phyloP scores from a whole-genome alignment of 2,329 filamentous ascomycete species.

The Fusarium longipes region DNA sequence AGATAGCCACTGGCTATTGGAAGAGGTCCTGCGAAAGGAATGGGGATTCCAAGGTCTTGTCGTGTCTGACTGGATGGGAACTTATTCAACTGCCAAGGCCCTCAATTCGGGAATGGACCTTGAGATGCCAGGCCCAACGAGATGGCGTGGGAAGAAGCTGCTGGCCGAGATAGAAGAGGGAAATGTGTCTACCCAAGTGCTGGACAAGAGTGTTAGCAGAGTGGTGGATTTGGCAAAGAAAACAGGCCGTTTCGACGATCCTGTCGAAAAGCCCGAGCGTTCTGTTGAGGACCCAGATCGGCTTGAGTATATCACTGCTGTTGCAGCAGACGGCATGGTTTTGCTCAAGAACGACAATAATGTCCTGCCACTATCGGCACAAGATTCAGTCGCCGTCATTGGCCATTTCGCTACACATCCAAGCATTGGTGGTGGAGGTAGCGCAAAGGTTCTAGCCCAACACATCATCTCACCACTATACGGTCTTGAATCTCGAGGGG shows the following conservation, averaged over 20 bases:
- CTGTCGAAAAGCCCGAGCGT: not conserved
- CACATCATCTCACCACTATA: slow-evolving; percentile 1
- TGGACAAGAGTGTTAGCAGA: not conserved
- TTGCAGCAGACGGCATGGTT: slow-evolving; percentile 1
- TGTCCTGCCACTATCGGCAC: accelerated
- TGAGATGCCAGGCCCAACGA: slow-evolving; percentile 11
- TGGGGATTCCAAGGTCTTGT: not conserved
- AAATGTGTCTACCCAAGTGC: not conserved
- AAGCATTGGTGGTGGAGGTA: not conserved
- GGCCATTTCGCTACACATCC: not conserved
- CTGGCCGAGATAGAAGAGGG: not conserved
- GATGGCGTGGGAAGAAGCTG: not conserved
- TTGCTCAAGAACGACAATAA: not conserved
- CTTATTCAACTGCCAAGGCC: slow-evolving; percentile 2
- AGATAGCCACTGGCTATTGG: not conserved
- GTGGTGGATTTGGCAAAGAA: not conserved
- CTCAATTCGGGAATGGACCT: slow-evolving; percentile 8
- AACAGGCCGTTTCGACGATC: not conserved
- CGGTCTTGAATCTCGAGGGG: not conserved
- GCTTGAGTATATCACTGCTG: not conserved
- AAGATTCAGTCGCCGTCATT: not conserved
- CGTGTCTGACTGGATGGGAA: slow-evolving; percentile 15
- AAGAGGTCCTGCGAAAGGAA: not conserved
- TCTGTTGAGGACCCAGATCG: not conserved
- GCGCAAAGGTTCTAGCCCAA: slow-evolving; percentile 11